A percentile compares a stretch with the other conserved stretches of the same genome.
These are phyloP conservation scores for Penicillium griseofulvum DNA, from an alignment of 2,329 filamentous ascomycete genomes.

Conservation along the genomic window DNA sequence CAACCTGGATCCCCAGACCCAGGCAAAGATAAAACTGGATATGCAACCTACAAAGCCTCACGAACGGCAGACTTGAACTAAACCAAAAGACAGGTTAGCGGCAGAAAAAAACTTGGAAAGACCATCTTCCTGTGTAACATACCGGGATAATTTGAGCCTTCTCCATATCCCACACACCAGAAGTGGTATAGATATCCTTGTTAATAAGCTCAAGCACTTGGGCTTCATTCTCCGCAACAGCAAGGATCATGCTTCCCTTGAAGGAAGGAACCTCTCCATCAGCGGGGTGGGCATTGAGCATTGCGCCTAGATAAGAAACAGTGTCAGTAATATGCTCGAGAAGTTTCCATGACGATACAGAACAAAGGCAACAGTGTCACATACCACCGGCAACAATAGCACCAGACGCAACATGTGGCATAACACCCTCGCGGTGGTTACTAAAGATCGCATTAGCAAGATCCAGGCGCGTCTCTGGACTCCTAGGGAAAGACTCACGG, in stretches of 20 bases:
- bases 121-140: conserved; percentile 11
- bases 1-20: neutral
- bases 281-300: conserved; percentile 64
- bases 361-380: conserved; percentile 21
- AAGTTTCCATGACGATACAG: neutral
- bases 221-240: conserved; percentile 64
- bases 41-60: conserved; percentile 14
- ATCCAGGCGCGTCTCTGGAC: no score
- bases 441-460: conserved; percentile 24
- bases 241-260: conserved; percentile 69
- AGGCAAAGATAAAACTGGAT: neutral
- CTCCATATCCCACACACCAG: conserved; percentile 77
- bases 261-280: conserved; percentile 64
- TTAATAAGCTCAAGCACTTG: conserved; percentile 66
- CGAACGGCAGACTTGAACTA: conserved; percentile 36
- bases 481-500: conserved; percentile 25
- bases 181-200: conserved; percentile 68
- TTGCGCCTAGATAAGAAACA: conserved; percentile 53
- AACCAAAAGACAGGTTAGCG: conserved; percentile 8
- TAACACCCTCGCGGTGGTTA: conserved; percentile 58
- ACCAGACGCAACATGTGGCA: conserved; percentile 54
- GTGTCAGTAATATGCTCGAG: neutral
- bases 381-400: conserved; percentile 64
- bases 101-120: neutral
- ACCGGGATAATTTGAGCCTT: conserved; percentile 52